Percentiles rank a stretch among this genome's conserved stretches.
Evolutionary conservation across 306 rosid genomes (phyloP).

Genomic region (Dalbergia oliveri): DNA sequence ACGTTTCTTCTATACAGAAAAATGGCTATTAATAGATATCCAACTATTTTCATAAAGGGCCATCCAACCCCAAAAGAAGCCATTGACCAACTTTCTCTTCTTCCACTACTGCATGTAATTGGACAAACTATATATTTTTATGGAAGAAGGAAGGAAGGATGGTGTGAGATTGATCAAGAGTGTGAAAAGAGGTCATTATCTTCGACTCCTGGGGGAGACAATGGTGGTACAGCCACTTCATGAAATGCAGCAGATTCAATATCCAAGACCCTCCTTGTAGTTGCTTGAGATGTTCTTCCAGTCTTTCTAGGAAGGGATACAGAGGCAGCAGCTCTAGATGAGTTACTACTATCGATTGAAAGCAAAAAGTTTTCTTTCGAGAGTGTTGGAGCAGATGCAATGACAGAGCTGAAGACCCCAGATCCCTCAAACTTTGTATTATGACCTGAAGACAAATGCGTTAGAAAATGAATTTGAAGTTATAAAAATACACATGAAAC

Average conservation of each 20-base stretch:
- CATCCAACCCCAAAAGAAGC: conserved; percentile 7
- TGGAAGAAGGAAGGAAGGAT: conserved; percentile 21
- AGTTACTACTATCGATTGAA: conserved; percentile 78
- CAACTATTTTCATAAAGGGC: conserved; percentile 4
- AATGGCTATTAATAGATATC: conserved; percentile 15
- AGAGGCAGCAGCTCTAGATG: conserved; percentile 71
- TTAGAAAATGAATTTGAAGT: conserved; percentile 19
- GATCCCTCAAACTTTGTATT: conserved; percentile 86
- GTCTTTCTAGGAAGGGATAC: conserved; percentile 71
- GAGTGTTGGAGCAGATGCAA: conserved; percentile 77
- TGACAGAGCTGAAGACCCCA: conserved; percentile 86
- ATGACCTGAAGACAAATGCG: conserved; percentile 64
- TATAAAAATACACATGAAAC: not conserved
- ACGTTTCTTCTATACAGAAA: conserved; percentile 46
- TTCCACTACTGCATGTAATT: not conserved
- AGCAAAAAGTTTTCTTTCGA: conserved; percentile 81
- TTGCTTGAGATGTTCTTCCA: conserved; percentile 58
- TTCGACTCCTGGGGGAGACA: conserved; percentile 74
- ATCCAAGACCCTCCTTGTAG: conserved; percentile 70
- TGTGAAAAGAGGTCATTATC: conserved; percentile 45
- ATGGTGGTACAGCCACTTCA: conserved; percentile 81
- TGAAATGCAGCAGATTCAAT: conserved; percentile 56
- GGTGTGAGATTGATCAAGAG: conserved; percentile 42
- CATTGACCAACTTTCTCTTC: conserved; percentile 44
- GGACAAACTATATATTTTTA: not conserved